Conservation (phyloP, 176 grass and related monocot species). For the Cenchrus purpureus region DNA sequence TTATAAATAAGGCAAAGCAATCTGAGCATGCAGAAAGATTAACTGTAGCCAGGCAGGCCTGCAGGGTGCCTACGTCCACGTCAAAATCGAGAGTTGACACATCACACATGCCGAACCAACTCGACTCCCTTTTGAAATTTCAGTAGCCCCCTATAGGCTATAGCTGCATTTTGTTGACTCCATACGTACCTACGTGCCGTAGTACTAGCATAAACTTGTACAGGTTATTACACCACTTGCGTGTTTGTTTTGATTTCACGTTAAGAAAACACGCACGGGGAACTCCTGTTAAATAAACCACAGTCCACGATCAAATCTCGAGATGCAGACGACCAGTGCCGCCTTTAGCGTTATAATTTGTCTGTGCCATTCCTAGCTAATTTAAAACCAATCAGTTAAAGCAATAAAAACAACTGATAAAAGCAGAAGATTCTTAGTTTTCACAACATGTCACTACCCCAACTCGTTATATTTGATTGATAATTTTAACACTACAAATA, state of each 20-base stretch:
- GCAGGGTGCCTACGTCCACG: neutral
- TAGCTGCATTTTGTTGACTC: slow-evolving; percentile 2
- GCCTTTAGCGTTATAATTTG: neutral
- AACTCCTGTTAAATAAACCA: neutral
- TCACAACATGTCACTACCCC: neutral
- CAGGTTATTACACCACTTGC: neutral
- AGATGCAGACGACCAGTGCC: neutral
- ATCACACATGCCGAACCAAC: slow-evolving; percentile 1
- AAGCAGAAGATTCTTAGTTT: neutral
- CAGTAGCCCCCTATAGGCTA: too few relatives aligned
- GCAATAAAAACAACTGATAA: neutral
- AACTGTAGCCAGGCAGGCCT: neutral
- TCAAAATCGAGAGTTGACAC: slow-evolving; percentile 25
- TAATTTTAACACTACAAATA: too few relatives aligned
- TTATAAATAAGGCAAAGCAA: slow-evolving; percentile 9
- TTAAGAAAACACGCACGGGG: too few relatives aligned
- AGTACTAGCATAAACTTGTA: neutral
- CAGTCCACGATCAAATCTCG: neutral
- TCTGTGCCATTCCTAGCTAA: neutral
- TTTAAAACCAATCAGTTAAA: neutral
- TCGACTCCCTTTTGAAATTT: neutral
- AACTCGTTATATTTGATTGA: too few relatives aligned
- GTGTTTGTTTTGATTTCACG: neutral
- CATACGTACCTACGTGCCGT: neutral
- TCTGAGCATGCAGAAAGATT: neutral